A percentile compares a stretch with the other conserved stretches of the same genome.
Conservation (phyloP, 73 alveolate genomes). For the Paramecium sexaurelia region DNA sequence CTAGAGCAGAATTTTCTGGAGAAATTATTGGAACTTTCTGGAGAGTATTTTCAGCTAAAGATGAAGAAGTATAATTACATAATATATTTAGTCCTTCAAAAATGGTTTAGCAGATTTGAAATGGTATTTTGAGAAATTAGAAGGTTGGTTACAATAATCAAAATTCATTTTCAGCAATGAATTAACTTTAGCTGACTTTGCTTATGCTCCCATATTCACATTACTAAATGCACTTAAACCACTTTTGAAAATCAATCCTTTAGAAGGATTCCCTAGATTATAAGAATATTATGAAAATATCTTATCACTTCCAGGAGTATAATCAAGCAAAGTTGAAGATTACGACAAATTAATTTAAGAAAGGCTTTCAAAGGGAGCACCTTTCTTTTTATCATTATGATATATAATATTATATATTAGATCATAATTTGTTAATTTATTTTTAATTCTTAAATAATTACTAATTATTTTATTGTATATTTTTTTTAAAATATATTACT, state of each 20-base stretch:
- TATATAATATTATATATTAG: background rate
- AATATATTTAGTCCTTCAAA: background rate
- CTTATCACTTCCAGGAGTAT: background rate
- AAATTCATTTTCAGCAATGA: conserved; percentile 4
- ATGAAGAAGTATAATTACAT: background rate
- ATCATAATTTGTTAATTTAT: too few relatives aligned
- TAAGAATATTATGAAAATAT: background rate
- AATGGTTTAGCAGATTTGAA: background rate
- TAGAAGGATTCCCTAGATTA: background rate
- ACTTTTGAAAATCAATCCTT: background rate
- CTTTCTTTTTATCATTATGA: background rate
- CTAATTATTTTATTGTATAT: too few relatives aligned
- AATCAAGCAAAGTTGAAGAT: conserved; percentile 4
- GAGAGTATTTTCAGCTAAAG: background rate
- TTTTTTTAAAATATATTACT: too few relatives aligned
- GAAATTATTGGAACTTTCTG: conserved; percentile 17
- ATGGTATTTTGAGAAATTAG: conserved; percentile 54
- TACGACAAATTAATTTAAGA: background rate
- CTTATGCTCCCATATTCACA: conserved; percentile 44
- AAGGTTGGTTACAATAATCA: background rate
- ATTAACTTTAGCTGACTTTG: conserved; percentile 45
- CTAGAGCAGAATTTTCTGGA: conserved; percentile 43
- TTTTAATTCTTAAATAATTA: too few relatives aligned
- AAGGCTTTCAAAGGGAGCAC: background rate
- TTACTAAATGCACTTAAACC: background rate